These are phyloP conservation scores for Calophaca sinica DNA, from an alignment of 306 rosid species.

Conservation along the genomic window DNA sequence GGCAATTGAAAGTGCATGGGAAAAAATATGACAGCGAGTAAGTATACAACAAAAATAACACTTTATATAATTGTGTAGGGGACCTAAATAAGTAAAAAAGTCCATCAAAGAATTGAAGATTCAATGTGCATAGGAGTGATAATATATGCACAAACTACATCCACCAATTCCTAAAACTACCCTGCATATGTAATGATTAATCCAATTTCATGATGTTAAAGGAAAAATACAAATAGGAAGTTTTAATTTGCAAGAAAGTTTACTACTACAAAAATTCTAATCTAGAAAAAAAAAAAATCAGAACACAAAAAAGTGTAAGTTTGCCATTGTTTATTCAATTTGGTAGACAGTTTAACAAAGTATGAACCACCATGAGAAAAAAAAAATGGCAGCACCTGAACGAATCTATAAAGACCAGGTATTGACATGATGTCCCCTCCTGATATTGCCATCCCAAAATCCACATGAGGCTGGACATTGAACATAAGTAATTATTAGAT, in stretches of 20 bases:
- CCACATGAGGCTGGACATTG: constrained; percentile 80
- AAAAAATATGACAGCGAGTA: not conserved
- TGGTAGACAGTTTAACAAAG: not conserved
- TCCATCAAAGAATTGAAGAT: constrained; percentile 30
- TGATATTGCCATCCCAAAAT: constrained; percentile 79
- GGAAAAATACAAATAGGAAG: constrained; percentile 24
- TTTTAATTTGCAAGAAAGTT: constrained; percentile 15
- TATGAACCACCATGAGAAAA: constrained; percentile 29
- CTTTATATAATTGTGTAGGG: not conserved
- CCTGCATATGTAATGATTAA: not conserved
- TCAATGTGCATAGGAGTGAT: constrained; percentile 9
- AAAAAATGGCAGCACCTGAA: constrained; percentile 75
- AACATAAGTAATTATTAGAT: constrained; percentile 27
- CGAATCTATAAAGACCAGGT: constrained; percentile 80
- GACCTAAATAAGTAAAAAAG: constrained; percentile 28
- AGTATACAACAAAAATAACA: constrained; percentile 12
- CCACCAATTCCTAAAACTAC: constrained; percentile 25
- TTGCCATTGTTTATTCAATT: constrained; percentile 27
- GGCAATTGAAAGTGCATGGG: not conserved
- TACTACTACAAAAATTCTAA: not conserved
- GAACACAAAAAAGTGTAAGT: not conserved
- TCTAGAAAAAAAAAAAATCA: not conserved
- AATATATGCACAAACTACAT: constrained; percentile 3
- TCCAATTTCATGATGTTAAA: not conserved
- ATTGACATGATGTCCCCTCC: constrained; percentile 96